Base-by-base conservation (phyloP, 345 rosid genomes). In the Boechera stricta region DNA sequence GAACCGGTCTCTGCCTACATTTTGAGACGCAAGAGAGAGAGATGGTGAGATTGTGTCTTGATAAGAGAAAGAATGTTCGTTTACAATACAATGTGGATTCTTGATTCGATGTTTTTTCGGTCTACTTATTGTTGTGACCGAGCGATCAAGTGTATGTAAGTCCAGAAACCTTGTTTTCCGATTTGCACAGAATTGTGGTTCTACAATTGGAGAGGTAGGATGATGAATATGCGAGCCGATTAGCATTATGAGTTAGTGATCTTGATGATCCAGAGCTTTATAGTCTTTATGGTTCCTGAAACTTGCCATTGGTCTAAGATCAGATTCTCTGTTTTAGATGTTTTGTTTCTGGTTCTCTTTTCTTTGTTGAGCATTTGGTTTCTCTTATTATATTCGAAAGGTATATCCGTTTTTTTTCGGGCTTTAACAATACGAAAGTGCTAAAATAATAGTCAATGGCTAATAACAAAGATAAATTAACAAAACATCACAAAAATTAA, bases 1-100 rank as follows among this genome's bases (percentile, higher is more conserved):
- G 77, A 38, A 55, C 67, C 31, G 7, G 2, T 53, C 53, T 71
- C 65, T 77, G 26, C 75, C 64, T 62, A 54, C 71, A 35, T 62
- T 64, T 55, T 64, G 55, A 53, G 26, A n/a, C 1, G 45, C 5
- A 56, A 59, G 16, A 33, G 64, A 33, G 67, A 35, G 51, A 21
- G 33, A 41, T 21, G 31, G 47, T 32, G 24, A 63, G 48, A 21
- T 55, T 16, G 16, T 41, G n/a, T 31, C 70, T 73, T 52, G 53
- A 26, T 10, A 73, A 7, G 45, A 41, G 53, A 18, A 56, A 49
- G 44, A 60, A 39, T 67, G 73, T 49, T 75, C 59, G 35, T 67
- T 35, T 68, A 60, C 79, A 68, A 49, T 39, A 33, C 44, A 66
- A 67, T 67, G 52, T 38, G 5, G 58, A 32, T 67, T 52, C 47